Evolutionary conservation across 192 early-diverging fungal genomes (phyloP).

Genomic region (Coemansia sp.): DNA sequence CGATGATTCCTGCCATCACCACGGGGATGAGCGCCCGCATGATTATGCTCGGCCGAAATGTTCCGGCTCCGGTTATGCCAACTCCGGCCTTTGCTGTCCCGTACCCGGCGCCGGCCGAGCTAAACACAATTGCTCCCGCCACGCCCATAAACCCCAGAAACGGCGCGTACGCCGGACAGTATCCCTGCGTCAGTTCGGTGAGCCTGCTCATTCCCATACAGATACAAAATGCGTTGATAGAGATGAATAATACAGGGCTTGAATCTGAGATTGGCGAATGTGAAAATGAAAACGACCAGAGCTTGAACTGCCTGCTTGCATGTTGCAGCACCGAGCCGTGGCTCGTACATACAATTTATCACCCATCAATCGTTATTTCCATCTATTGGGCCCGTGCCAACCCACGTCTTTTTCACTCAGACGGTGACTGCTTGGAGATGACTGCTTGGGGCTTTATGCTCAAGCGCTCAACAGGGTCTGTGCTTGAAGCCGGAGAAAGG

Average conservation of each 20-base stretch:
- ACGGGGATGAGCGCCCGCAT: constrained; percentile 92
- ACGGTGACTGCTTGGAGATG: not conserved
- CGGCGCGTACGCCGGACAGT: constrained; percentile 56
- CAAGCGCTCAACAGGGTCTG: not conserved
- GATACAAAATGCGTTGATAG: constrained; percentile 7
- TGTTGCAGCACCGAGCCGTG: no score
- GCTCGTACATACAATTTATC: not conserved
- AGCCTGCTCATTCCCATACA: constrained; percentile 21
- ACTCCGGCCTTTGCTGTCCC: constrained; percentile 97
- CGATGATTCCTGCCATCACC: constrained; percentile 99
- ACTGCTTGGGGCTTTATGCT: not conserved
- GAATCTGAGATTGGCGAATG: not conserved
- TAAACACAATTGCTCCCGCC: constrained; percentile 65
- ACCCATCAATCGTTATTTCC: not conserved
- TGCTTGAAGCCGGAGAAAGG: not conserved
- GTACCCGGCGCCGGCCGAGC: constrained; percentile 93
- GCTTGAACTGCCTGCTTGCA: no score
- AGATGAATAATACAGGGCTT: not conserved
- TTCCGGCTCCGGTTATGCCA: constrained; percentile 92
- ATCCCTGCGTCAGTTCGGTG: constrained; percentile 42
- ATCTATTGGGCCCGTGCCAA: no score
- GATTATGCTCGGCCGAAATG: constrained; percentile 88
- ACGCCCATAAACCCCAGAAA: constrained; percentile 62
- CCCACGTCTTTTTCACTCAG: not conserved
- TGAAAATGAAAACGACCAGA: not conserved